Base-by-base conservation (phyloP, 2,329 filamentous ascomycete genomes). In the Aspergillus pseudonomiae region DNA sequence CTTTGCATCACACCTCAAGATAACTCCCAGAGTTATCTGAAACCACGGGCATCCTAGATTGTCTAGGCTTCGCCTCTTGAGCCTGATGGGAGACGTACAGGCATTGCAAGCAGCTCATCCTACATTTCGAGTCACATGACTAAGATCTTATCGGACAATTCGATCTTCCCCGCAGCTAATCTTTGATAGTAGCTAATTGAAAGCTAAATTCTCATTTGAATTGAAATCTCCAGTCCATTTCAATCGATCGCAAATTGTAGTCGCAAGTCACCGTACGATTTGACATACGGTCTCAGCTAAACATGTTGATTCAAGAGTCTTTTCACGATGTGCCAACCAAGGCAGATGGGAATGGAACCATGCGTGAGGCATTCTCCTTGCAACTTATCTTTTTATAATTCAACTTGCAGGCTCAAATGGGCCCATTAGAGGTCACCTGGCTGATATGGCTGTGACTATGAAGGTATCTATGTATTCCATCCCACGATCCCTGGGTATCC, bases 381-480 rank as follows among this genome's bases (percentile, higher is more conserved):
- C 24, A 14, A n/a, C n/a, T 28, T n/a, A 32, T 48, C 39, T n/a
- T n/a, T 52, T 52, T 19, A 34, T 24, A 6, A n/a, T 16, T 43
- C 9, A 43, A 12, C 32, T n/a, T 21, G 5, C 43, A 34, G 41
- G 28, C n/a, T 50, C 24, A 30, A 19, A 32, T n/a, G 30, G 26
- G 48, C 19, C 11, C 9, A 32, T 4, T n/a, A 52, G 30, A 32
- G 28, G 26, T 62, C 6, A 60, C 63, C 28, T 67, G 21, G 26
- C 46, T 60, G 34, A 53, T 34, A 39, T 41, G 4, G 39, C 24
- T 16, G 53, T 9, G 5, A 52, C 39, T 52, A 59, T 54, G 14
- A 75, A 96, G 93, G 93, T 69, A 91, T 97, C 74, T 96, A 94
- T 79, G 75, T 96, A 75, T 97, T 94, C 79, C 92, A 97, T 75